These are phyloP conservation scores for Dryas drummondii DNA, from an alignment of 306 rosid genomes.

Conservation along the genomic window DNA sequence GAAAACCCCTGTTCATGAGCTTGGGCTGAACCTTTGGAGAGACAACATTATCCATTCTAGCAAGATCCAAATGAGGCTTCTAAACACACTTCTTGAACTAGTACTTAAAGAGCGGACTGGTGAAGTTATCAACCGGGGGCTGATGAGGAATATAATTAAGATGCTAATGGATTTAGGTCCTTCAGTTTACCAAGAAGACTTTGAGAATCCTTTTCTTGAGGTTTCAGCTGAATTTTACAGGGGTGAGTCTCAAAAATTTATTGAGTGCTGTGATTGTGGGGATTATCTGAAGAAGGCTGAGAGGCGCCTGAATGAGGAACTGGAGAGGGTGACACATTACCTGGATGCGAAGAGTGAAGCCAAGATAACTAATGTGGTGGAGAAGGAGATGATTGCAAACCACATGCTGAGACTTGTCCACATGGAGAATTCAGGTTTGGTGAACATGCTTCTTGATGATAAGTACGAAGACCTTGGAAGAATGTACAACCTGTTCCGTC, in stretches of 20 bases:
- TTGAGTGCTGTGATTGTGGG: conserved; percentile 75
- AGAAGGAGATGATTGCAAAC: conserved; percentile 76
- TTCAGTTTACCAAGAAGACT: conserved; percentile 67
- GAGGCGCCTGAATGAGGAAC: conserved; percentile 76
- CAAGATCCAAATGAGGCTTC: conserved; percentile 65
- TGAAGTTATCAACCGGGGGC: conserved; percentile 71
- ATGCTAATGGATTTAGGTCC: conserved; percentile 84
- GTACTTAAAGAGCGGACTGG: conserved; percentile 64
- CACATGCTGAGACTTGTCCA: conserved; percentile 79
- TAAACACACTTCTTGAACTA: conserved; percentile 60
- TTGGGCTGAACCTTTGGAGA: conserved; percentile 84
- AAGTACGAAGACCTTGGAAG: conserved; percentile 74
- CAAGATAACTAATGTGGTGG: conserved; percentile 71
- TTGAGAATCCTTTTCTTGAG: conserved; percentile 65
- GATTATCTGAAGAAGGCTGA: conserved; percentile 79
- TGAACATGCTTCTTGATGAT: conserved; percentile 75
- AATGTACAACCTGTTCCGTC: conserved; percentile 72
- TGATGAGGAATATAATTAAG: conserved; percentile 62
- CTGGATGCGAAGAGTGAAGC: conserved; percentile 66
- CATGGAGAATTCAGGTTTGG: conserved; percentile 80
- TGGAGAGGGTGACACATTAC: conserved; percentile 87
- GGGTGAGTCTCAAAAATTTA: conserved; percentile 67
- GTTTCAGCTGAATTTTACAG: conserved; percentile 74
- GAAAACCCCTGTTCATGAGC: conserved; percentile 71
- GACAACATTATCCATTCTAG: conserved; percentile 61